Conservation (phyloP, 495 filamentous ascomycete species). For the Penicillium bialowiezense region DNA sequence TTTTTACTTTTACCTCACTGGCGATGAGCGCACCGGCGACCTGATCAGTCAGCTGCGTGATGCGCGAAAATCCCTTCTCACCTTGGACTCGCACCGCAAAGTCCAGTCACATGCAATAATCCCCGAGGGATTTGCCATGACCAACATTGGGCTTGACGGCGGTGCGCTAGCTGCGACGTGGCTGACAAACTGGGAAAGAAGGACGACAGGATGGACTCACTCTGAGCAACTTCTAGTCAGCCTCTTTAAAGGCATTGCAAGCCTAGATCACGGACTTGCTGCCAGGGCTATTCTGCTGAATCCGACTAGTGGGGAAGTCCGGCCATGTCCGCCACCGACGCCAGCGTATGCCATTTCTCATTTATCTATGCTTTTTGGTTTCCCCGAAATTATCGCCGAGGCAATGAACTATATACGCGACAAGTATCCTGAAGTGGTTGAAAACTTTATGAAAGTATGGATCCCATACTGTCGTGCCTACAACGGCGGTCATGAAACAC, state of each 20-base stretch:
- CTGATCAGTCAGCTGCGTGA: conserved; percentile 33
- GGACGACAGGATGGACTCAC: conserved; percentile 14
- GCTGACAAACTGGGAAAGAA: conserved; percentile 44
- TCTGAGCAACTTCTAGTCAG: conserved; percentile 11
- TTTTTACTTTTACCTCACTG: conserved; percentile 46
- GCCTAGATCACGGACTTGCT: conserved; percentile 18
- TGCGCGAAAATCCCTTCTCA: conserved; percentile 30
- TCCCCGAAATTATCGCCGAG: conserved; percentile 20
- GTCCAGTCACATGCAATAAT: conserved; percentile 38
- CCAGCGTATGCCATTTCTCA: conserved; percentile 22
- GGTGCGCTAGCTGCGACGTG: conserved; percentile 39
- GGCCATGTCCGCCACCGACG: conserved; percentile 19
- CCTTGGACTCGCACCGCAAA: conserved; percentile 46
- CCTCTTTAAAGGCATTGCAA: conserved; percentile 16
- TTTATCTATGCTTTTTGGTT: conserved; percentile 24
- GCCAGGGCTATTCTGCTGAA: conserved; percentile 21
- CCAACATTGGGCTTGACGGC: conserved; percentile 45
- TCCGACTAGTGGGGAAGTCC: conserved; percentile 15
- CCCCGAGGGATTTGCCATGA: conserved; percentile 32
- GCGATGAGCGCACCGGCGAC: conserved; percentile 44
- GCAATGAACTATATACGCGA: conserved; percentile 11
- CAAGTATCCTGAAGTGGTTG: conserved; percentile 1
- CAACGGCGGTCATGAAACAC: conserved; percentile 15
- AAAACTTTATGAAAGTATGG: conserved; percentile 13
- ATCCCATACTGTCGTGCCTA: conserved; percentile 21